phyloP scores from a whole-genome alignment of 345 rosid genomes.

The Brassica incana region DNA sequence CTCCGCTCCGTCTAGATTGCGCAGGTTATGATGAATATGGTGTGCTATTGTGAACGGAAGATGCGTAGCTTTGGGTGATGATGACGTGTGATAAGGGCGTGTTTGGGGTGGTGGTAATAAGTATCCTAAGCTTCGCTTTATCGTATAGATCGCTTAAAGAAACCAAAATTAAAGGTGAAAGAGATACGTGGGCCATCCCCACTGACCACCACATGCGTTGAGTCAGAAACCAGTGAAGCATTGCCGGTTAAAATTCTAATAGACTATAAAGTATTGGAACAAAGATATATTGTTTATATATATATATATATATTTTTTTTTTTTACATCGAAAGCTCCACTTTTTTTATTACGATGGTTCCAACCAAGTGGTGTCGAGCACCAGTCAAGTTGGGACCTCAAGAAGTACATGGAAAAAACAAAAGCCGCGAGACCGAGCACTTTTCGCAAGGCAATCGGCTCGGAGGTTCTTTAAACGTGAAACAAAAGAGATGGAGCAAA shows the following conservation, averaged over 20 bases:
- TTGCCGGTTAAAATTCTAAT: slow-evolving; percentile 33
- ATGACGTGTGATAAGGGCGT: slow-evolving; percentile 34
- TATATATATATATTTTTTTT: too few species aligned
- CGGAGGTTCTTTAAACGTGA: too few species aligned
- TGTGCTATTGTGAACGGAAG: slow-evolving; percentile 24
- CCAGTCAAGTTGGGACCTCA: too few species aligned
- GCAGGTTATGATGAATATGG: neutral
- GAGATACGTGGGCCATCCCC: slow-evolving; percentile 52
- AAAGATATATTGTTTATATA: neutral
- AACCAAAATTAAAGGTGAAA: neutral
- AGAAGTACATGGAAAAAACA: too few species aligned
- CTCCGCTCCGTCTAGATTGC: slow-evolving; percentile 37
- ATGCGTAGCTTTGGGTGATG: slow-evolving; percentile 17
- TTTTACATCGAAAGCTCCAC: too few species aligned
- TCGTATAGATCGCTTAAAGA: slow-evolving; percentile 45
- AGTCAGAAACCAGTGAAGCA: slow-evolving; percentile 64
- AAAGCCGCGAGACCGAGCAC: too few species aligned
- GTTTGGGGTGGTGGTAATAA: slow-evolving; percentile 39
- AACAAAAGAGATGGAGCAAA: too few species aligned
- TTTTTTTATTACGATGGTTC: too few species aligned
- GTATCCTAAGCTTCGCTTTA: slow-evolving; percentile 42
- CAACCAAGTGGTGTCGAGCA: too few species aligned
- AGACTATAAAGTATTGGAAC: neutral
- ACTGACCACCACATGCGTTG: slow-evolving; percentile 71
- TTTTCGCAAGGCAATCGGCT: too few species aligned